A percentile compares a stretch with the other conserved stretches of the same genome.
Evolutionary conservation across 306 rosid species (phyloP).

Genomic region (Prunus padus): DNA sequence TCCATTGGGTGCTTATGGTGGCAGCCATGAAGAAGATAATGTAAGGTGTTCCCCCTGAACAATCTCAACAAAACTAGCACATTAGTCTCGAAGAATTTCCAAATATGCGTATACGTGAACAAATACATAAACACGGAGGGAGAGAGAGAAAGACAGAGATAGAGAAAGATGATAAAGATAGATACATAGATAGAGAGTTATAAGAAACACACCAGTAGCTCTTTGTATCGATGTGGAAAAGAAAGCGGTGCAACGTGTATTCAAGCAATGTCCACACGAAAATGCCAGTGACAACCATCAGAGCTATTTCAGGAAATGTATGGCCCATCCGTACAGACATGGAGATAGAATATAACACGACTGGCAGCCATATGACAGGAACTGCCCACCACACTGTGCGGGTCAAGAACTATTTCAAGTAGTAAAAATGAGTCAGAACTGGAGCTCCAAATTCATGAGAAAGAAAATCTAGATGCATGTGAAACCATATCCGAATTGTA

Average conservation of each 20-base stretch:
- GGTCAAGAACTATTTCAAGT: constrained; percentile 74
- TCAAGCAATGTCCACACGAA: constrained; percentile 77
- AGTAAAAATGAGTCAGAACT: constrained; percentile 32
- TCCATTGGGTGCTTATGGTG: constrained; percentile 99
- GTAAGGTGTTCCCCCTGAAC: constrained; percentile 80
- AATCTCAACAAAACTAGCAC: constrained; percentile 15
- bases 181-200: background rate
- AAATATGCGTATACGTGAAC: background rate
- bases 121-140: background rate
- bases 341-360: constrained; percentile 62
- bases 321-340: constrained; percentile 65
- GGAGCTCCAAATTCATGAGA: background rate
- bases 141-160: background rate
- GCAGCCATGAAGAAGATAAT: constrained; percentile 96
- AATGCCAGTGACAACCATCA: constrained; percentile 57
- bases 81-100: background rate
- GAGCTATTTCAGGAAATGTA: constrained; percentile 47
- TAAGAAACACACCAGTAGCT: constrained; percentile 71
- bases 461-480: background rate
- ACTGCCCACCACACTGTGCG: constrained; percentile 94
- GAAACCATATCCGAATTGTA: background rate
- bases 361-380: constrained; percentile 92
- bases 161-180: constrained; percentile 7
- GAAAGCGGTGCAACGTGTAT: constrained; percentile 81
- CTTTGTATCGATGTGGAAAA: constrained; percentile 86